A percentile compares a stretch with the other conserved stretches of the same genome.
These are phyloP conservation scores for Fusarium sp. DNA, from an alignment of 2,329 filamentous ascomycete species.

Conservation along the genomic window DNA sequence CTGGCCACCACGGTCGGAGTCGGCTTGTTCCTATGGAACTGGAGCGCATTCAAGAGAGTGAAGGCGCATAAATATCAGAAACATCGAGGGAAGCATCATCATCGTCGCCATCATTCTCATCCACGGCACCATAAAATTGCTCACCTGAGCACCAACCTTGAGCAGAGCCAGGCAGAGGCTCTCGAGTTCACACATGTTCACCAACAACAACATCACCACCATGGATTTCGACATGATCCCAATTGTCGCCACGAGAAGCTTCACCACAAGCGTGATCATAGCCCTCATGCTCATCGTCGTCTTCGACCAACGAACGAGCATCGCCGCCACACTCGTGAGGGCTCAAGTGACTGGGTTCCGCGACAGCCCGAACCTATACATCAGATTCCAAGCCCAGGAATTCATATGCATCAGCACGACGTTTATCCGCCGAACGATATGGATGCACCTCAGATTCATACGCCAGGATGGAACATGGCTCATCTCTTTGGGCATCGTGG, in stretches of 20 bases:
- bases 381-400: neutral
- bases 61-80: neutral
- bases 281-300: neutral
- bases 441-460: slow-evolving; percentile 41
- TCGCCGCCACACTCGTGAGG: neutral
- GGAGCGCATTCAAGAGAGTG: slow-evolving; percentile 1
- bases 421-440: slow-evolving; percentile 29
- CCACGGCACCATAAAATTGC: neutral
- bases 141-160: neutral
- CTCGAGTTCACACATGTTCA: neutral
- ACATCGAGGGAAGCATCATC: neutral
- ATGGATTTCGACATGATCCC: neutral
- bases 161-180: neutral
- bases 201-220: neutral
- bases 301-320: neutral
- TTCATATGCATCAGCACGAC: neutral
- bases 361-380: slow-evolving; percentile 13
- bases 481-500: slow-evolving; percentile 1
- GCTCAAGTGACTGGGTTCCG: neutral
- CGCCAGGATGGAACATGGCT: neutral
- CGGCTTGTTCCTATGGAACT: slow-evolving; percentile 23
- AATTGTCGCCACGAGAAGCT: slow-evolving; percentile 14
- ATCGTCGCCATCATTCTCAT: neutral
- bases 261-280: slow-evolving; percentile 2
- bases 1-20: slow-evolving; percentile 11